Evolutionary conservation across 2,329 filamentous ascomycete species (phyloP).

Genomic region (Leptographium wingfieldii): DNA sequence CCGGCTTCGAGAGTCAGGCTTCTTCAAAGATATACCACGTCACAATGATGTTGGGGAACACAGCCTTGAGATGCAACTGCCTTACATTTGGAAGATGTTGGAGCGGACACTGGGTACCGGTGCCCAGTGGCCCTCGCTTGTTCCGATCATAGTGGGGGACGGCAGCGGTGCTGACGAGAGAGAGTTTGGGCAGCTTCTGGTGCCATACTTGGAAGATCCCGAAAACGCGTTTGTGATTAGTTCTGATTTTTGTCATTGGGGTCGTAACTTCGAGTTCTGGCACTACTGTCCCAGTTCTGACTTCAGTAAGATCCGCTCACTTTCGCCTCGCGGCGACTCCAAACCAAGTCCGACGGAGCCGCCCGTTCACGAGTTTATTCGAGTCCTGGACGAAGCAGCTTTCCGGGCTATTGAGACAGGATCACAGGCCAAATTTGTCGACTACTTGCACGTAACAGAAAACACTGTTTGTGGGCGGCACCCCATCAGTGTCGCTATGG

Average conservation of each 20-base stretch:
- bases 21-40: slow-evolving; percentile 52
- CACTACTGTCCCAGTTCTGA: slow-evolving; percentile 51
- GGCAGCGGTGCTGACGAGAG: slow-evolving; percentile 55
- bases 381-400: slow-evolving; percentile 62
- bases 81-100: slow-evolving; percentile 75
- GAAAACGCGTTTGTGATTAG: slow-evolving; percentile 75
- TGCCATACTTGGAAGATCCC: slow-evolving; percentile 64
- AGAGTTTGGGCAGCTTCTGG: slow-evolving; percentile 54
- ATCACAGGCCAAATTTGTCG: slow-evolving; percentile 54
- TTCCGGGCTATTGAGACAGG: slow-evolving; percentile 79
- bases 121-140: slow-evolving; percentile 52
- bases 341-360: slow-evolving; percentile 25
- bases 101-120: slow-evolving; percentile 31
- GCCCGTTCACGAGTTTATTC: slow-evolving; percentile 75
- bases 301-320: slow-evolving; percentile 27
- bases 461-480: slow-evolving; percentile 95
- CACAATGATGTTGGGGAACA: slow-evolving; percentile 70
- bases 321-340: slow-evolving; percentile 15
- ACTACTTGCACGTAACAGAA: slow-evolving; percentile 55
- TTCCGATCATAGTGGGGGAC: slow-evolving; percentile 78
- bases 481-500: slow-evolving; percentile 88
- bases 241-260: slow-evolving; percentile 98
- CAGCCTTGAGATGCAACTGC: slow-evolving; percentile 92
- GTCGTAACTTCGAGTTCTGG: slow-evolving; percentile 68
- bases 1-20: slow-evolving; percentile 35